Conservation (phyloP, 116 monocot genomes). For the Cymodocea nodosa region DNA sequence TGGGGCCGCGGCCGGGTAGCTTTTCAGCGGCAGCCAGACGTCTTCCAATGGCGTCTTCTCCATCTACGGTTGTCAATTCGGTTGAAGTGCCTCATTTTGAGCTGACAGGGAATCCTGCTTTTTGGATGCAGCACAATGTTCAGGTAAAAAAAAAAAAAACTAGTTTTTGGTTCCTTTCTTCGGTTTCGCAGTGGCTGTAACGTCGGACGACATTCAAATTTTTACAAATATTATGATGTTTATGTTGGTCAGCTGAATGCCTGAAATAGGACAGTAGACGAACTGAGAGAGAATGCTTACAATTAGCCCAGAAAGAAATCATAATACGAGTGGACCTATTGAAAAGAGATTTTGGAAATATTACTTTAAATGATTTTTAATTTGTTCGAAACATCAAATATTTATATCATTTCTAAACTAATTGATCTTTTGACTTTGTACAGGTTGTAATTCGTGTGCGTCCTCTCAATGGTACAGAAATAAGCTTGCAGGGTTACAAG, state of each 20-base stretch:
- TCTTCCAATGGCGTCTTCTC: constrained; percentile 10
- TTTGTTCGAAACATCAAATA: background rate
- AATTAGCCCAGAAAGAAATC: too few relatives aligned
- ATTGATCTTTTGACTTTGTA: background rate
- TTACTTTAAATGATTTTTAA: background rate
- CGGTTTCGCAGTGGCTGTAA: too few relatives aligned
- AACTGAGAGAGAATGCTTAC: too few relatives aligned
- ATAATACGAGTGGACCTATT: too few relatives aligned
- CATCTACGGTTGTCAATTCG: constrained; percentile 17
- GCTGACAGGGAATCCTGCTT: constrained; percentile 78
- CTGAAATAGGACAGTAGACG: too few relatives aligned
- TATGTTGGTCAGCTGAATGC: too few relatives aligned
- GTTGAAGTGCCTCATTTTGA: constrained; percentile 71
- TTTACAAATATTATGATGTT: too few relatives aligned
- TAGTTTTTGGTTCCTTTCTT: too few relatives aligned
- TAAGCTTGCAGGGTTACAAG: constrained; percentile 37
- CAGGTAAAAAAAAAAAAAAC: constrained; percentile 31
- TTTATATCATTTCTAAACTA: background rate
- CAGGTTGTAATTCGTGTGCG: constrained; percentile 93
- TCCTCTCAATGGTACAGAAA: constrained; percentile 58
- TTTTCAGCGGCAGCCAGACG: constrained; percentile 26
- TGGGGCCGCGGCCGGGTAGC: constrained; percentile 15
- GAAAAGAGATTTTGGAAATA: too few relatives aligned
- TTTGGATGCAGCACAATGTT: constrained; percentile 97
- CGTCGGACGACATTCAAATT: too few relatives aligned